Evolutionary conservation across 257 asterid species (phyloP).

Genomic region (Prunella vulgaris): DNA sequence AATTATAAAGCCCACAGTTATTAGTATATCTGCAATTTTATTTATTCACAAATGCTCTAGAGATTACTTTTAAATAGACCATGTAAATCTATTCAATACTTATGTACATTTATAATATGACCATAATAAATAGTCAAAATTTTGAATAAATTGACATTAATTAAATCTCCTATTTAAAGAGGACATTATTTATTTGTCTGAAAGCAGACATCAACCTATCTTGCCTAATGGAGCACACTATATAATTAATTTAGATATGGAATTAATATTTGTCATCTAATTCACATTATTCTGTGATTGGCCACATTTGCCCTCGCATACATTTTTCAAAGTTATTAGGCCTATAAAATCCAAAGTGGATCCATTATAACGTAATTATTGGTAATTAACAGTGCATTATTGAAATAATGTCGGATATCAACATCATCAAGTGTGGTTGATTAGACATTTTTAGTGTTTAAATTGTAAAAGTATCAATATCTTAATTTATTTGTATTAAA

Average conservation of each 20-base stretch:
- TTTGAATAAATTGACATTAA: too few species aligned
- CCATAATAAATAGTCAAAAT: too few species aligned
- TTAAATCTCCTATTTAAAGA: not conserved
- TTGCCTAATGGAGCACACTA: not conserved
- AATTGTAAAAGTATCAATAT: not conserved
- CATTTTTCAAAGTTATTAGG: conserved; percentile 1
- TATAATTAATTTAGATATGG: conserved; percentile 19
- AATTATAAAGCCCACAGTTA: not conserved
- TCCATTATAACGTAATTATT: conserved; percentile 21
- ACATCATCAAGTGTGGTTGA: conserved; percentile 10
- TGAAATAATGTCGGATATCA: conserved; percentile 26
- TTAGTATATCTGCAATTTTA: not conserved
- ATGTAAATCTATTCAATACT: not conserved
- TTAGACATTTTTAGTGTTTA: not conserved
- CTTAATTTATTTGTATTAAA: not conserved
- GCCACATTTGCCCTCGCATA: not conserved
- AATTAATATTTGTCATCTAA: conserved; percentile 17
- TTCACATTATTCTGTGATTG: not conserved
- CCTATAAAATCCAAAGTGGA: conserved; percentile 16
- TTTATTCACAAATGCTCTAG: not conserved
- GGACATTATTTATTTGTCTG: not conserved
- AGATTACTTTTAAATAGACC: not conserved
- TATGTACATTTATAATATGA: not conserved
- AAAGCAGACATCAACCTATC: conserved; percentile 13
- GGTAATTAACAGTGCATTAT: conserved; percentile 11